Conservation (phyloP, 1,284 basidiomycete species). For the Filobasidium uniguttulatum region DNA sequence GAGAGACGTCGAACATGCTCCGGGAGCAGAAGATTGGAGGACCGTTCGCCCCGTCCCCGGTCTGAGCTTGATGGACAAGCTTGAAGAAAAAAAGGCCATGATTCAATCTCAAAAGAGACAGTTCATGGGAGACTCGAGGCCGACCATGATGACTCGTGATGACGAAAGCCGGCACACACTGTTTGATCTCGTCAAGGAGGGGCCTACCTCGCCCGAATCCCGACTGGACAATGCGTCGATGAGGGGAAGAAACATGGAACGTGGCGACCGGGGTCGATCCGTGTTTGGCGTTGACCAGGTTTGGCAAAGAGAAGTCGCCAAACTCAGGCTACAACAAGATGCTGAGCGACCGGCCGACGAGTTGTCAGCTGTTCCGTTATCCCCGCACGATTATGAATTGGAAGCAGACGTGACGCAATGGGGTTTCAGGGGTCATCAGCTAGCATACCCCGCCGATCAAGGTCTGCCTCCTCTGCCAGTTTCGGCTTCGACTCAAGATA, state of each 20-base stretch:
- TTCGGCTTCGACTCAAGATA: no score
- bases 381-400: not conserved
- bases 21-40: constrained; percentile 13
- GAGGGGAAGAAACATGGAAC: not conserved
- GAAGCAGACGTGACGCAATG: not conserved
- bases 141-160: constrained; percentile 33
- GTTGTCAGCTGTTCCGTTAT: not conserved
- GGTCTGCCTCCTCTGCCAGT: not conserved
- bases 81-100: constrained; percentile 28
- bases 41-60: constrained; percentile 18
- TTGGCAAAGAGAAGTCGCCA: constrained; percentile 34
- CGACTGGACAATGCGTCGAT: not conserved
- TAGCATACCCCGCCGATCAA: not conserved
- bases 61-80: constrained; percentile 34
- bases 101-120: constrained; percentile 15
- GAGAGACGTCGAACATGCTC: constrained; percentile 15
- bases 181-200: not conserved
- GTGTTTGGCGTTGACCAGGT: constrained; percentile 34
- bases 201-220: not conserved
- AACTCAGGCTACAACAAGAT: constrained; percentile 25
- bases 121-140: constrained; percentile 34
- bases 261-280: constrained; percentile 23
- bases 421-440: not conserved
- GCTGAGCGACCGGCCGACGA: constrained; percentile 16
- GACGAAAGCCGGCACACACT: not conserved